Conservation (phyloP, 1,284 basidiomycete genomes). For the Melampsora abietis-canadensis region DNA sequence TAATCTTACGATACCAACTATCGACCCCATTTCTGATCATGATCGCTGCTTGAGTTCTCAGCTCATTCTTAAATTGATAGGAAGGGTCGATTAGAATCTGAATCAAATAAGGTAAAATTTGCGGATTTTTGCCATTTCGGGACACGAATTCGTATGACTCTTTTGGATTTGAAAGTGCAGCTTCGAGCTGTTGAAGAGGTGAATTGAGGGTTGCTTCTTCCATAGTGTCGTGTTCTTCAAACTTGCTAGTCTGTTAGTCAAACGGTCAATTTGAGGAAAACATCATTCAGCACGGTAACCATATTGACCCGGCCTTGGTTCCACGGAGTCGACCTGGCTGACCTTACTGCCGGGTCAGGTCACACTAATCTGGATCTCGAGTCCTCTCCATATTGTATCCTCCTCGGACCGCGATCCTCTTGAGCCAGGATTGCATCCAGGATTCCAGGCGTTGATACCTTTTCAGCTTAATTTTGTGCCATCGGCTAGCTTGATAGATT, state of each 20-base stretch:
- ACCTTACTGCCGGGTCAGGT: too few relatives aligned
- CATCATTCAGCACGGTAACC: too few relatives aligned
- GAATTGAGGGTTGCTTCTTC: slow-evolving; percentile 15
- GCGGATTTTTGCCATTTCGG: slow-evolving; percentile 19
- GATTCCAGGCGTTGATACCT: too few relatives aligned
- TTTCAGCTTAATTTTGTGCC: too few relatives aligned
- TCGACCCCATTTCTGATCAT: slow-evolving; percentile 35
- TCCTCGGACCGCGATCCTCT: too few relatives aligned
- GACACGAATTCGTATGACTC: slow-evolving; percentile 31
- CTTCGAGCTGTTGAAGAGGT: slow-evolving; percentile 34
- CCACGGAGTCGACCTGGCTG: too few relatives aligned
- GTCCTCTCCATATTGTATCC: too few relatives aligned
- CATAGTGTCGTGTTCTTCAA: neutral
- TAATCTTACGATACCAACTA: slow-evolving; percentile 36
- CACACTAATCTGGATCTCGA: neutral
- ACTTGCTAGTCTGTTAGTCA: too few relatives aligned
- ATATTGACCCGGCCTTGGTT: too few relatives aligned
- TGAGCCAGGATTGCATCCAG: too few relatives aligned
- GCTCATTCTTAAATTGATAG: slow-evolving; percentile 14
- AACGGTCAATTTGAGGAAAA: too few relatives aligned
- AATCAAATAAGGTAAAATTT: slow-evolving; percentile 23
- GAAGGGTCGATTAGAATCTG: slow-evolving; percentile 27
- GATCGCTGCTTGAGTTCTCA: slow-evolving; percentile 33
- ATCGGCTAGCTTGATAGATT: too few relatives aligned
- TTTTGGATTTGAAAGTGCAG: slow-evolving; percentile 27